Evolutionary conservation across 768 basidiomycete species (phyloP).

Genomic region (Podaxis rugospora): DNA sequence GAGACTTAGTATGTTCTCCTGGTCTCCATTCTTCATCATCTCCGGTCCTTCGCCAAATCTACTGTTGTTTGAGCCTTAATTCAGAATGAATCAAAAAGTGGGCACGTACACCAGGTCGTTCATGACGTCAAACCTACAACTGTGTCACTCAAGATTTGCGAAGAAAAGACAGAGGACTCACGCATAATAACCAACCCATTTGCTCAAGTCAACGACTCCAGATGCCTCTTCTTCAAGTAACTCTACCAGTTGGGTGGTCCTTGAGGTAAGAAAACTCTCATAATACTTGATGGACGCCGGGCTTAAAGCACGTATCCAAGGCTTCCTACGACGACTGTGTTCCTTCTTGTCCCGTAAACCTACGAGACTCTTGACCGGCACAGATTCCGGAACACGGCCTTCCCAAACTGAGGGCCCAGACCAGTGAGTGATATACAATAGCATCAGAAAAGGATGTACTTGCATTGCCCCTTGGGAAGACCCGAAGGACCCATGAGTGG

Average conservation of each 20-base stretch:
- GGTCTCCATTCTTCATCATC: slow-evolving; percentile 27
- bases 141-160: neutral
- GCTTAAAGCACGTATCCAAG: neutral
- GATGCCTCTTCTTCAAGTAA: neutral
- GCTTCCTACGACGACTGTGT: slow-evolving; percentile 9
- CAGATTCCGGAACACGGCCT: slow-evolving; percentile 19
- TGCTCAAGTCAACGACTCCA: slow-evolving; percentile 22
- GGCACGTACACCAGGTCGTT: slow-evolving; percentile 33
- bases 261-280: neutral
- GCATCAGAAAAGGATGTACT: slow-evolving; percentile 21
- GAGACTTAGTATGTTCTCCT: slow-evolving; percentile 21
- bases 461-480: slow-evolving; percentile 24
- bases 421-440: neutral
- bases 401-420: slow-evolving; percentile 4
- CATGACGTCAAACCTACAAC: slow-evolving; percentile 33
- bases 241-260: neutral
- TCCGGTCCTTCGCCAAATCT: slow-evolving; percentile 28
- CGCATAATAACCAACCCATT: slow-evolving; percentile 34
- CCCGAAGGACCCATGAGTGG: slow-evolving; percentile 7
- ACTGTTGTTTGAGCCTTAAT: neutral
- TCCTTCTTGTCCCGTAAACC: slow-evolving; percentile 9
- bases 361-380: slow-evolving; percentile 5
- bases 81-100: neutral
- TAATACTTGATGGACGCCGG: neutral
- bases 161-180: slow-evolving; percentile 17